Evolutionary conservation across 805 yeast genomes (phyloP).

Genomic region (Candida piceae): DNA sequence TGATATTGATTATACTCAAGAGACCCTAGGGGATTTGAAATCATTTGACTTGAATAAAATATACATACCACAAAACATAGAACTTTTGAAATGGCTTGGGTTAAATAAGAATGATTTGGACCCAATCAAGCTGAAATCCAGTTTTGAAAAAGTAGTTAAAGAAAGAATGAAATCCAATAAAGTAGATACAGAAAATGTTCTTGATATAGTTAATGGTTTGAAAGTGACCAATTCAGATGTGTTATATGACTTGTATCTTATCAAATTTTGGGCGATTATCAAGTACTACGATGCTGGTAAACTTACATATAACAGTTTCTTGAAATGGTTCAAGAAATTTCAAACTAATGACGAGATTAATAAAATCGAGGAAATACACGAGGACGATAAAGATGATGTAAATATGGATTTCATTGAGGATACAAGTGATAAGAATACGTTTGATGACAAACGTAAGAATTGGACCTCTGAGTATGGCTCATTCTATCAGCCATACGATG

Average conservation of each 20-base stretch:
- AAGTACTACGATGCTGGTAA: constrained; percentile 21
- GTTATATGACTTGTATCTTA: constrained; percentile 16
- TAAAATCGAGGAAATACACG: constrained; percentile 15
- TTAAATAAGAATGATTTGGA: constrained; percentile 3
- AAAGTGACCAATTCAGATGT: constrained; percentile 17
- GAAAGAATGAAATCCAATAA: constrained; percentile 5
- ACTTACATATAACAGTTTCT: constrained; percentile 13
- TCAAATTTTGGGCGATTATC: constrained; percentile 19
- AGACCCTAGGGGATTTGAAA: constrained; percentile 3
- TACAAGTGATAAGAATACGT: background rate
- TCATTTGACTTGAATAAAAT: constrained; percentile 11
- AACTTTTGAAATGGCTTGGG: constrained; percentile 3
- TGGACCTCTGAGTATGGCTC: constrained; percentile 11
- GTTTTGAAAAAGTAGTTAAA: constrained; percentile 4
- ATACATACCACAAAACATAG: constrained; percentile 10
- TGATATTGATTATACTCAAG: constrained; percentile 1
- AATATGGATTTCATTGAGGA: constrained; percentile 4
- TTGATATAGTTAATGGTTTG: constrained; percentile 4
- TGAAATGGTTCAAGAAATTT: constrained; percentile 10
- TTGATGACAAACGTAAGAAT: constrained; percentile 1
- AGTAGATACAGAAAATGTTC: constrained; percentile 3
- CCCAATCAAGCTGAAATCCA: background rate
- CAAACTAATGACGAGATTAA: background rate
- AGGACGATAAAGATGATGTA: constrained; percentile 9
- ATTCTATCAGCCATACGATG: constrained; percentile 3